These are phyloP conservation scores for Aspergillus calidoustus DNA, from an alignment of 2,329 filamentous ascomycete genomes.

Conservation along the genomic window DNA sequence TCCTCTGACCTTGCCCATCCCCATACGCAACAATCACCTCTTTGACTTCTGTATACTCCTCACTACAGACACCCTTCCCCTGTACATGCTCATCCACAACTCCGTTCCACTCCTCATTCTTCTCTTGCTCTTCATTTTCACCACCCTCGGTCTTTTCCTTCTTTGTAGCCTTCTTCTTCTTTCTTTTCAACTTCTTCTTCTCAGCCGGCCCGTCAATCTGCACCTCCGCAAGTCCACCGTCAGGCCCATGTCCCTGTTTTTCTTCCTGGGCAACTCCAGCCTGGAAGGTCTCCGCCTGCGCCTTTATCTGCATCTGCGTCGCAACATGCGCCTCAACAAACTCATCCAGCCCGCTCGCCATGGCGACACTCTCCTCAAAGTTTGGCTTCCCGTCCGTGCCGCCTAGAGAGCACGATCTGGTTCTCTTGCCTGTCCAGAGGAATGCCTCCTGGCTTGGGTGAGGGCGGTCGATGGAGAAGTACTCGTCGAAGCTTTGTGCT, in stretches of 20 bases:
- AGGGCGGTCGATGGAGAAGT: constrained; percentile 18
- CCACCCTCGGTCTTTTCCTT: background rate
- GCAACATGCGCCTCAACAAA: constrained; percentile 1
- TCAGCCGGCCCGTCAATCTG: constrained; percentile 19
- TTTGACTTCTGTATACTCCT: background rate
- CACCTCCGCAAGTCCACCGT: background rate
- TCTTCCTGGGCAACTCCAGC: no score
- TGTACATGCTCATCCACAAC: background rate
- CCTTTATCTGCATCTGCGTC: background rate
- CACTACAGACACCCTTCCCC: background rate
- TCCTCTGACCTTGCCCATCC: background rate
- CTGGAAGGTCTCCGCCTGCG: no score
- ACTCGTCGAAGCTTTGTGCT: constrained; percentile 14
- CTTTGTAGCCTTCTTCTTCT: constrained; percentile 14
- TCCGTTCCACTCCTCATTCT: background rate
- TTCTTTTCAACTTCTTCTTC: constrained; percentile 19
- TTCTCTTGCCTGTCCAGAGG: background rate
- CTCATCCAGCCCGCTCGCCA: background rate
- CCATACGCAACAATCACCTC: background rate
- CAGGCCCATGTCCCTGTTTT: background rate
- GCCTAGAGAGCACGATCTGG: background rate
- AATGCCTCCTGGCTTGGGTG: background rate
- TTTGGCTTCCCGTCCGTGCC: background rate
- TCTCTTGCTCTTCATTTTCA: background rate
- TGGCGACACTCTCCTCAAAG: background rate